Base-by-base conservation (phyloP, 345 rosid species). In the Lepidium aucheri region DNA sequence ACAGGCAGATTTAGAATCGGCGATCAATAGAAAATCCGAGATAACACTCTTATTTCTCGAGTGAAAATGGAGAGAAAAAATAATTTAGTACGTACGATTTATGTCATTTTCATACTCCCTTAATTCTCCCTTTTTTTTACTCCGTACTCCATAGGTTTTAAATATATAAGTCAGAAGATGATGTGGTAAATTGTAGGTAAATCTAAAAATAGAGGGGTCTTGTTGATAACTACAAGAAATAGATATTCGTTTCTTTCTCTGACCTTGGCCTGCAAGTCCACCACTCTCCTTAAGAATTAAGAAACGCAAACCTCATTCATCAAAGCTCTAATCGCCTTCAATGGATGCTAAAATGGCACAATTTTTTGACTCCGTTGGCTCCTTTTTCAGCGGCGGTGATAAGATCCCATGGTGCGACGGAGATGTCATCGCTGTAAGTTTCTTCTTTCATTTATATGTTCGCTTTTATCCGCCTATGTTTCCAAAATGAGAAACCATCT, bases 341-440 rank as follows among this genome's bases (percentile, higher is more conserved):
- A 74, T 74, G 77, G 77, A 74, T 14, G 77, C 73, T 44, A 74
- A 74, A 69, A 74, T 74, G 65, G 68, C 59, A 28, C 20, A 54
- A 1, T 78, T 84, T 64, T 74, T 84, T 56, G 86, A 82, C 39
- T 84, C 86, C 45, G 63, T 82, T 46, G 80, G 81, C 6, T 59
- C 81, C 66, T 86, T 90, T 82, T 90, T 90, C 79, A 15, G 78
- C 41, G 85, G 88, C 35, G 82, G 78, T 35, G 97, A 87, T 62
- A 86, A 87, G 75, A 90, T 90, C 81, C 92, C 95, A 9, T 90
- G 92, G 95, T 82, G 84, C 70, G 90, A 85, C 53, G 79, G 81
- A 4, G 97, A 87, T 73, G 75, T 87, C 78, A 81, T 90, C 74
- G 18, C 40, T 9, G 97, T 90, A 75, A 74, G 87, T 68, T 20